Conservation (phyloP, 2,329 filamentous ascomycete species). For the Tolypocladium nubicola region DNA sequence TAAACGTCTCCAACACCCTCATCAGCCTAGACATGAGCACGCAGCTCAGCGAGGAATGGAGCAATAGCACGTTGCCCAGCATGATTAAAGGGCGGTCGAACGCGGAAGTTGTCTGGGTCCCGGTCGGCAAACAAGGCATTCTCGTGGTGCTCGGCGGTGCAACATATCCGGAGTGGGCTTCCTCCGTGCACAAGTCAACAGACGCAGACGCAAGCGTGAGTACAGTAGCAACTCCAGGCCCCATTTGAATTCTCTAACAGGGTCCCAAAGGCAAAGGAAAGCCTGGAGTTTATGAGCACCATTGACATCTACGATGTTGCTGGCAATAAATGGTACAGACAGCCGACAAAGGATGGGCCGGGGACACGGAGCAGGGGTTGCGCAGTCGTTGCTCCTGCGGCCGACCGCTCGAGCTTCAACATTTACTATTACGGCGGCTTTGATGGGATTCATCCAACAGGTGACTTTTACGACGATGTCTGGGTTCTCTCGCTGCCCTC, state of each 20-base stretch:
- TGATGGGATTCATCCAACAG: conserved; percentile 32
- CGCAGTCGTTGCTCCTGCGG: conserved; percentile 60
- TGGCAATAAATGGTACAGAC: conserved; percentile 55
- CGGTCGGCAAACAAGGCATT: conserved; percentile 65
- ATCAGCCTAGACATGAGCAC: conserved; percentile 49
- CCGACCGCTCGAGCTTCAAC: conserved; percentile 65
- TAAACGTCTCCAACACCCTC: conserved; percentile 42
- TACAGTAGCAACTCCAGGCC: not conserved
- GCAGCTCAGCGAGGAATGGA: conserved; percentile 42
- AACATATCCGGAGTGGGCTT: conserved; percentile 42
- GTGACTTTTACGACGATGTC: conserved; percentile 51
- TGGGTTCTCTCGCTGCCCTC: conserved; percentile 74
- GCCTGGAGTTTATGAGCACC: conserved; percentile 58
- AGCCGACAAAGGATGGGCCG: conserved; percentile 51
- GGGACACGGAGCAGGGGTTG: conserved; percentile 57
- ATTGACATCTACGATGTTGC: conserved; percentile 73
- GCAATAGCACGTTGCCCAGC: conserved; percentile 41
- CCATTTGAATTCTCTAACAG: not conserved
- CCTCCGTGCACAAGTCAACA: conserved; percentile 11
- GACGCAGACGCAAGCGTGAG: conserved; percentile 23
- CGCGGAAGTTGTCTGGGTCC: conserved; percentile 63
- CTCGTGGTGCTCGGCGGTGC: conserved; percentile 71
- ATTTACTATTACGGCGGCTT: conserved; percentile 81
- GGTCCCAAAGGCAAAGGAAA: conserved; percentile 42
- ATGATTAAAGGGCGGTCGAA: conserved; percentile 45